Base-by-base conservation (phyloP, 371 early-diverging fungal species). In the Mucor velutinosus region DNA sequence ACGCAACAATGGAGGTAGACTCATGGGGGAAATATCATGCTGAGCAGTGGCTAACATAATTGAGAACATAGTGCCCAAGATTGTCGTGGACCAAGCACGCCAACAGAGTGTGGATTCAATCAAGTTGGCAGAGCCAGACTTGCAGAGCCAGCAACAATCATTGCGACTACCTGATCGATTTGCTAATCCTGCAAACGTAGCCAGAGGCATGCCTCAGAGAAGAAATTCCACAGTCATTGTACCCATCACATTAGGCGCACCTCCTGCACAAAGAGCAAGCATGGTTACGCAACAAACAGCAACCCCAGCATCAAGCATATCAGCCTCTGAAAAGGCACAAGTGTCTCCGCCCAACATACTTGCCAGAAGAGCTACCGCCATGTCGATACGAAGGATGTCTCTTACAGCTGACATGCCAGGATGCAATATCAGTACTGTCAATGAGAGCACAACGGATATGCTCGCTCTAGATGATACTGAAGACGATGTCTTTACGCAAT, bases 51-150 rank as follows among this genome's bases (percentile, higher is more conserved):
- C 37, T 21, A 11, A 21, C 39, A n/a, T 30, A 19, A 6, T 19
- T 19, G 19, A 45, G 5, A 15, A 47, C 7, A 10, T 21, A 71
- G 75, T 68, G 17, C 72, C 75, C 6, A 62, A 57, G 14, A 71
- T 71, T 41, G 62, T 74, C 7, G 71, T 71, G 11, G 67, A 70
- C 10, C 70, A 63, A 41, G 64, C 74, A 11, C 66, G 30, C 0
- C 57, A 65, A 33, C 58, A 65, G 14, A 45, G 35, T 25, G 1
- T 61, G 7, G 61, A 61, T 21, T 43, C 23, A 27, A 29, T 45
- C n/a, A 17, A 29, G 30, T 19, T 30, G 21, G 29, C 15, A 60
- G 43, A 37, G 7, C n/a, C 51, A 60, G 27, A 0, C 23, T 53
- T 53, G 3, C 53, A 5, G 12, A 27, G 15, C 6, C 53, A 53